A percentile compares a stretch with the other conserved stretches of the same genome.
These are phyloP conservation scores for Conidiobolus incongruus DNA, from an alignment of 371 early-diverging fungal species.

Conservation along the genomic window DNA sequence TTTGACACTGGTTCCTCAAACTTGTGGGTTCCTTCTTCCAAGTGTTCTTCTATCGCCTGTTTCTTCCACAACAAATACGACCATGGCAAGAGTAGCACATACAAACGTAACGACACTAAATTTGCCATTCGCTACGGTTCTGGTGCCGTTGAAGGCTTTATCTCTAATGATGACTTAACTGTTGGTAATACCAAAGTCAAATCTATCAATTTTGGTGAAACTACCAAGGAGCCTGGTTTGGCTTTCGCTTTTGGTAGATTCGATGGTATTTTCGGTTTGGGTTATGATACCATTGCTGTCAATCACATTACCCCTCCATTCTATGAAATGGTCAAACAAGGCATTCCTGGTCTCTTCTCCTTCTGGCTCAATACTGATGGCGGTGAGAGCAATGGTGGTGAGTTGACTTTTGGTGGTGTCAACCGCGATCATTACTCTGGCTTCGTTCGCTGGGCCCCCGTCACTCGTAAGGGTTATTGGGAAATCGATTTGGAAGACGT, in stretches of 20 bases:
- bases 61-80: slow-evolving; percentile 71
- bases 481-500: slow-evolving; percentile 60
- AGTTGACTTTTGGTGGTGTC: slow-evolving; percentile 61
- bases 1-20: neutral
- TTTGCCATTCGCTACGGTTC: slow-evolving; percentile 80
- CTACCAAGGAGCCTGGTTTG: slow-evolving; percentile 75
- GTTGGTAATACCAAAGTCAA: slow-evolving; percentile 42
- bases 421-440: slow-evolving; percentile 45
- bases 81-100: slow-evolving; percentile 37
- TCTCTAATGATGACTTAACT: slow-evolving; percentile 37
- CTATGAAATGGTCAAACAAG: slow-evolving; percentile 60
- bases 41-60: slow-evolving; percentile 80
- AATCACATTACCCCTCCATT: slow-evolving; percentile 69
- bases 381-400: slow-evolving; percentile 48
- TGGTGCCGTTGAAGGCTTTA: slow-evolving; percentile 77
- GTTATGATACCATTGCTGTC: slow-evolving; percentile 74
- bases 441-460: slow-evolving; percentile 49
- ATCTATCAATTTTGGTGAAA: slow-evolving; percentile 70
- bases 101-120: slow-evolving; percentile 62
- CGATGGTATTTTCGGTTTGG: slow-evolving; percentile 84
- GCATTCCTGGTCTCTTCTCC: slow-evolving; percentile 42
- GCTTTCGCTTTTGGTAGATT: slow-evolving; percentile 67
- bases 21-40: slow-evolving; percentile 45
- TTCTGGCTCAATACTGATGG: slow-evolving; percentile 45
- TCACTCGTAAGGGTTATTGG: slow-evolving; percentile 82